Conservation (phyloP, 2,329 filamentous ascomycete species). For the Plenodomus tracheiphilus region DNA sequence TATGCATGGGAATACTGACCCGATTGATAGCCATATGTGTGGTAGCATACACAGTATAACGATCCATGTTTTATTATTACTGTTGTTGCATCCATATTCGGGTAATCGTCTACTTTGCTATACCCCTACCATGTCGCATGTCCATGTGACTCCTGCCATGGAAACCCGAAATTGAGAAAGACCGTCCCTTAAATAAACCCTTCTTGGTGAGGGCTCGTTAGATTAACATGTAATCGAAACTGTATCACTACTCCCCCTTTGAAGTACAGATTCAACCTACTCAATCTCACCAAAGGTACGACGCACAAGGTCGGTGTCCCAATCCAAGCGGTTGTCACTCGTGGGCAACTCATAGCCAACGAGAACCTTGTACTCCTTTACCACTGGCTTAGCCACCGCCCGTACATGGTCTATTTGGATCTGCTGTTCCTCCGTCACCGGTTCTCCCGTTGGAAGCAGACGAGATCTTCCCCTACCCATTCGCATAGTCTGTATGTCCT, state of each 20-base stretch:
- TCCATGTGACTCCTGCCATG: background rate
- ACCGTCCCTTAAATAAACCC: background rate
- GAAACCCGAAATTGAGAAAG: background rate
- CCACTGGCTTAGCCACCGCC: background rate
- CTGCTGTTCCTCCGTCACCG: background rate
- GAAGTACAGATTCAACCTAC: background rate
- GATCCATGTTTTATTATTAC: background rate
- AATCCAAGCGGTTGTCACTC: slow-evolving; percentile 21
- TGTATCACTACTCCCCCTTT: no score
- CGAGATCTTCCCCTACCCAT: background rate
- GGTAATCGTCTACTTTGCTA: slow-evolving; percentile 10
- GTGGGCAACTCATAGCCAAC: slow-evolving; percentile 16
- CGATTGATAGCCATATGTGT: no score
- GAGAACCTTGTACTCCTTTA: background rate
- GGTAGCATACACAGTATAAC: background rate
- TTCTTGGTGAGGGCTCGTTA: background rate
- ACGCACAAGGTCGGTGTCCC: slow-evolving; percentile 30
- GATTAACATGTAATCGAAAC: background rate
- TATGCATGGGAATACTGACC: no score
- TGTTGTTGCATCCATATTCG: slow-evolving; percentile 2
- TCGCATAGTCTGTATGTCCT: background rate
- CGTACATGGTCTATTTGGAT: background rate
- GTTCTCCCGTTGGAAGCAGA: background rate
- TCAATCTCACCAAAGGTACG: slow-evolving; percentile 26
- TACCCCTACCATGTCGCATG: slow-evolving; percentile 19